A percentile compares a stretch with the other conserved stretches of the same genome.
Conservation (phyloP, 805 yeast genomes). For the Starmerella potacharoeniae region DNA sequence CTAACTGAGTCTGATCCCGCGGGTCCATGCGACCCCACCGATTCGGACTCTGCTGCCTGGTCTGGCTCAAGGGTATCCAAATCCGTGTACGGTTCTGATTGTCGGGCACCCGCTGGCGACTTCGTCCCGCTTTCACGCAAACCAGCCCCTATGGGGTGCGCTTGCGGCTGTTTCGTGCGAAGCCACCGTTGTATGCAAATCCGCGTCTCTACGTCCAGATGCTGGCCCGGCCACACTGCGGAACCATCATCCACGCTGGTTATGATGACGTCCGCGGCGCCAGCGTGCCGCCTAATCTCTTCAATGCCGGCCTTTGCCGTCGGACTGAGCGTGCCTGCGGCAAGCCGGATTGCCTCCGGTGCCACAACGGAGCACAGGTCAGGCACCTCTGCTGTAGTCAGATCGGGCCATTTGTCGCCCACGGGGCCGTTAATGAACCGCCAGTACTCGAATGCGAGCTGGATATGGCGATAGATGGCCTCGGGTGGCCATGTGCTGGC, state of each 20-base stretch:
- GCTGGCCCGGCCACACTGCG: conserved; percentile 15
- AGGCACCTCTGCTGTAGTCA: neutral
- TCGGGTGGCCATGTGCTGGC: conserved; percentile 6
- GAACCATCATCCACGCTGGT: conserved; percentile 9
- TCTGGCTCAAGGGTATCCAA: too few relatives aligned
- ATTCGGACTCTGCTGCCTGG: too few relatives aligned
- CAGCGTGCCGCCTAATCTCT: conserved; percentile 50
- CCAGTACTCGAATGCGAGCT: conserved; percentile 4
- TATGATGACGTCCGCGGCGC: conserved; percentile 28
- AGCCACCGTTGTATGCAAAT: conserved; percentile 18
- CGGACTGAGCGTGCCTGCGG: conserved; percentile 47
- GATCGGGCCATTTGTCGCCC: conserved; percentile 3
- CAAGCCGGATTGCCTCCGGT: conserved; percentile 15
- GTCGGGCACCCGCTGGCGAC: too few relatives aligned
- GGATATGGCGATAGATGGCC: conserved; percentile 7
- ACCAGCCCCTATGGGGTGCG: neutral
- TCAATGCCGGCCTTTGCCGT: conserved; percentile 60
- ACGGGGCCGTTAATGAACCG: conserved; percentile 1
- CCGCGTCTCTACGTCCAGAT: conserved; percentile 7
- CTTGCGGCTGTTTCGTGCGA: neutral
- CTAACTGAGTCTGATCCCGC: too few relatives aligned
- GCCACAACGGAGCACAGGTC: conserved; percentile 3
- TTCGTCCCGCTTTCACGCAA: neutral
- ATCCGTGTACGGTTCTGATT: too few relatives aligned
- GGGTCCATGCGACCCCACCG: too few relatives aligned